Evolutionary conservation across 345 rosid species (phyloP), one percentile per base, ranked within the genome.

Genomic region (Dimocarpus longan): DNA sequence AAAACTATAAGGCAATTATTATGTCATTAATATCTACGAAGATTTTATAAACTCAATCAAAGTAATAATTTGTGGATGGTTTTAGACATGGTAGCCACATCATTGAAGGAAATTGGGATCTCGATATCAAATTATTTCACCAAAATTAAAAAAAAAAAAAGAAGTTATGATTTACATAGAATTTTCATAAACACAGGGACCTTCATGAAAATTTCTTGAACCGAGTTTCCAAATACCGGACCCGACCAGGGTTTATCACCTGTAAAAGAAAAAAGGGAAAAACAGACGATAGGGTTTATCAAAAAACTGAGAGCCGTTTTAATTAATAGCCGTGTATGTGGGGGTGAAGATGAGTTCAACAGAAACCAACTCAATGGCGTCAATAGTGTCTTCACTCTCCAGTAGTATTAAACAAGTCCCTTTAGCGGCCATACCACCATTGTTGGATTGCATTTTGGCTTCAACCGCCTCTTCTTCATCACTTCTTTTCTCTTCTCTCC

Each of bases 401-500:
- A 77, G 77, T 74, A 90, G 92, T 89, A 87, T 92, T 68, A 80
- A 81, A 28, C 85, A 88, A 19, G 92, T 95, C 59, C 97, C 95
- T 68, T 84, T 84, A 75, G 64, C 88, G 4, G 97, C 96, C 63
- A 72, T 95, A 50, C 96, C 98, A n/a, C 84, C 95, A 8, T 80
- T 93, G 87, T 86, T 93, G 73, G 97, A 93, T 80, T 92, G 97
- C 90, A 84, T 95, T 80, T 78, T 91, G 70, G 90, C 89, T 68
- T 91, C 98, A 73, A 92, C 91, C n/a, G 78, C 82, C 64, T 82
- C 82, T 32, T 83, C 96, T 82, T 83, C 93, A 0, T 87, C 87
- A 19, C 32, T 88, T 7, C 91, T 95, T 40, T 92, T 89, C 86
- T 80, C 78, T 68, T 80, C 93, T 2, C 93, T 95, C 67, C 88